phyloP scores from a whole-genome alignment of 805 yeast genomes.

The Saturnispora mendoncae region DNA sequence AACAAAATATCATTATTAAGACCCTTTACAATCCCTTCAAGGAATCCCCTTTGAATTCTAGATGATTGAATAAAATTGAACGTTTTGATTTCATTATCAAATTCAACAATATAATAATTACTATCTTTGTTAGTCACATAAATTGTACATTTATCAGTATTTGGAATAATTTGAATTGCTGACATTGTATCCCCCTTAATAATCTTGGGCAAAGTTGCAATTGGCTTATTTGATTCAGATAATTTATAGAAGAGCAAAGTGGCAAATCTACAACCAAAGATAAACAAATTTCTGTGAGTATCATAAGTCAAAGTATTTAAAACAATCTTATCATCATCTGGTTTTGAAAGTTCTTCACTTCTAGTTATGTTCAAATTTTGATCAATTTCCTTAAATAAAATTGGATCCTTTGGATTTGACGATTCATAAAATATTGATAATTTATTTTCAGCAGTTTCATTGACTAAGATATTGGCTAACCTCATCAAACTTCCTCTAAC shows the following conservation, averaged over 20 bases:
- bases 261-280: constrained; percentile 68
- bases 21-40: constrained; percentile 61
- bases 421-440: constrained; percentile 47
- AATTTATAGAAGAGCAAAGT: constrained; percentile 50
- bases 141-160: constrained; percentile 14
- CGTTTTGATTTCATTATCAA: constrained; percentile 13
- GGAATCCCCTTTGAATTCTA: constrained; percentile 61
- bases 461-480: constrained; percentile 41
- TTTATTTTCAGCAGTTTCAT: constrained; percentile 18
- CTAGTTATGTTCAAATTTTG: constrained; percentile 20
- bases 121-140: constrained; percentile 62
- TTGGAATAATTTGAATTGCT: constrained; percentile 35
- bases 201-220: constrained; percentile 36
- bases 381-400: constrained; percentile 35
- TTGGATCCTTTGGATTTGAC: constrained; percentile 54
- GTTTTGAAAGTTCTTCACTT: constrained; percentile 18
- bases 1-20: constrained; percentile 39
- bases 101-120: constrained; percentile 37
- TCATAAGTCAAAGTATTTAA: constrained; percentile 49
- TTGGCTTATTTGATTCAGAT: constrained; percentile 15
- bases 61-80: constrained; percentile 33
- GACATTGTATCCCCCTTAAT: constrained; percentile 65
- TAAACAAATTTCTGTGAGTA: constrained; percentile 30
- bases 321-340: constrained; percentile 36
- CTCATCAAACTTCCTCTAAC: constrained; percentile 30